phyloP scores from a whole-genome alignment of 2,329 filamentous ascomycete species.

The Ceratocystis cubensis region DNA sequence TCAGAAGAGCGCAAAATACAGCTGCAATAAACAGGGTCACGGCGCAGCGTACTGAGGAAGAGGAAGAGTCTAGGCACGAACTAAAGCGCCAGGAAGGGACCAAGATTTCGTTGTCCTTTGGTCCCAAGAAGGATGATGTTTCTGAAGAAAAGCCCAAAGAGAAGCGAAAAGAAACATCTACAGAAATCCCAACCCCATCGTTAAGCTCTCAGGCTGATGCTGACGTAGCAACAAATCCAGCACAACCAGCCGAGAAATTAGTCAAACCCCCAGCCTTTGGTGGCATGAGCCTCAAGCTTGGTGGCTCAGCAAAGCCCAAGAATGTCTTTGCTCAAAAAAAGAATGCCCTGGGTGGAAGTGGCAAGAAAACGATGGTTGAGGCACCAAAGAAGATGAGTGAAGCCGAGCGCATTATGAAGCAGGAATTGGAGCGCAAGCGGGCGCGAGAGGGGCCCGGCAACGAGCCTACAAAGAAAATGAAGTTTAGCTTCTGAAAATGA shows the following conservation, averaged over 20 bases:
- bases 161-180: slow-evolving; percentile 21
- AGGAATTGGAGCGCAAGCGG: slow-evolving; percentile 62
- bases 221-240: background rate
- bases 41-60: slow-evolving; percentile 32
- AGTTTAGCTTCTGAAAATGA: slow-evolving; percentile 19
- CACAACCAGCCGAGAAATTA: slow-evolving; percentile 27
- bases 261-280: slow-evolving; percentile 24
- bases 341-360: slow-evolving; percentile 11
- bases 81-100: slow-evolving; percentile 57
- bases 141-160: slow-evolving; percentile 13
- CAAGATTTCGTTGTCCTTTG: slow-evolving; percentile 62
- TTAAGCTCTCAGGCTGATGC: background rate
- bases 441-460: slow-evolving; percentile 37
- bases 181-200: background rate
- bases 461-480: slow-evolving; percentile 35
- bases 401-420: slow-evolving; percentile 78
- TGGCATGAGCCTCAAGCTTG: slow-evolving; percentile 52
- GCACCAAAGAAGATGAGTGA: slow-evolving; percentile 77
- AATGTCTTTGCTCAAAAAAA: slow-evolving; percentile 51
- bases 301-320: slow-evolving; percentile 44
- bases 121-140: slow-evolving; percentile 30
- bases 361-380: slow-evolving; percentile 47
- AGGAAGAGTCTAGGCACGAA: slow-evolving; percentile 33
- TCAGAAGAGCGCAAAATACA: slow-evolving; percentile 57
- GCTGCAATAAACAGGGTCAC: slow-evolving; percentile 36